Evolutionary conservation across 306 rosid genomes (phyloP).

Genomic region (Trifolium fragiferum): DNA sequence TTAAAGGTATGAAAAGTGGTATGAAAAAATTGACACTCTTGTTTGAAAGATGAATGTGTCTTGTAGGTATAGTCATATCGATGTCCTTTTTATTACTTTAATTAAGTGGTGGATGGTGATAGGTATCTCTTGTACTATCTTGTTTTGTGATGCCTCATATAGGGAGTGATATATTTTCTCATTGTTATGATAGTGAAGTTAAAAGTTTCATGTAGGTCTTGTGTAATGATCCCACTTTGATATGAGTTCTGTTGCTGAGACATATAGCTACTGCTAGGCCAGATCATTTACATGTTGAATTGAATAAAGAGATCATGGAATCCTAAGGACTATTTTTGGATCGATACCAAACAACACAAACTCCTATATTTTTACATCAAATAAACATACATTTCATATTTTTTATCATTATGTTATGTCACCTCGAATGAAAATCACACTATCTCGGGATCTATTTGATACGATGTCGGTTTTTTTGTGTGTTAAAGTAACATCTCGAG

Average conservation of each 20-base stretch:
- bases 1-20: background rate
- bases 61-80: conserved; percentile 3
- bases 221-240: conserved; percentile 10
- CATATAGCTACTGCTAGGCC: conserved; percentile 36
- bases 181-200: conserved; percentile 46
- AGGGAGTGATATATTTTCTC: conserved; percentile 26
- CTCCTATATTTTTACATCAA: too few species aligned
- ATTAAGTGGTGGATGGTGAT: background rate
- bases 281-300: conserved; percentile 34
- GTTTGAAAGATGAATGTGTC: conserved; percentile 18
- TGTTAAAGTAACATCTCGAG: background rate
- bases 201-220: conserved; percentile 34
- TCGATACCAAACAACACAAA: too few species aligned
- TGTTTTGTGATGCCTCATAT: conserved; percentile 10
- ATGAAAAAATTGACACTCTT: background rate
- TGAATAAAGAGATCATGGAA: conserved; percentile 53
- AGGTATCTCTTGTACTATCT: background rate
- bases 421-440: too few species aligned
- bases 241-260: background rate
- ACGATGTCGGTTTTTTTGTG: too few species aligned
- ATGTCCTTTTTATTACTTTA: background rate
- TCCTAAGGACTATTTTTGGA: conserved; percentile 52
- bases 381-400: background rate
- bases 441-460: too few species aligned
- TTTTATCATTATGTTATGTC: too few species aligned